Evolutionary conservation across 2,329 filamentous ascomycete genomes (phyloP).

Genomic region (Polytolypa hystricis): DNA sequence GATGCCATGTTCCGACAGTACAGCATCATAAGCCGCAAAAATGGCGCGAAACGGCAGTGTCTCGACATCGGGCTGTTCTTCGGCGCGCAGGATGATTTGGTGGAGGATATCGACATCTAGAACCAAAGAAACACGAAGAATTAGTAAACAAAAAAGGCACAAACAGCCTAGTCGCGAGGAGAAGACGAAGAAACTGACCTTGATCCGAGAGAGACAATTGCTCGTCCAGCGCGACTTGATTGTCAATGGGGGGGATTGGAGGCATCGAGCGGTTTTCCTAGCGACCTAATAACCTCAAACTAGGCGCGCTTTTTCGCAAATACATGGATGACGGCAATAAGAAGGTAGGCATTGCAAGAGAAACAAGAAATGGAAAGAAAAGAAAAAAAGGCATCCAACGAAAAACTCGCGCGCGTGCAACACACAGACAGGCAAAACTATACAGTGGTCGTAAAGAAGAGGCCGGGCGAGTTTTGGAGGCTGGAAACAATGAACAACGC

Average conservation of each 20-base stretch:
- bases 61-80: slow-evolving; percentile 53
- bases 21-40: slow-evolving; percentile 67
- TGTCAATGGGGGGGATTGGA: slow-evolving; percentile 34
- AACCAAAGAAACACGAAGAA: neutral
- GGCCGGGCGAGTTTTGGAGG: too few species aligned
- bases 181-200: slow-evolving; percentile 31
- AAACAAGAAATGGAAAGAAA: slow-evolving; percentile 8
- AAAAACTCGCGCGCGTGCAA: too few species aligned
- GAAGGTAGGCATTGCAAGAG: slow-evolving; percentile 29
- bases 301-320: slow-evolving; percentile 33
- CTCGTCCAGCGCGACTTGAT: slow-evolving; percentile 31
- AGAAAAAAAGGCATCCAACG: too few species aligned
- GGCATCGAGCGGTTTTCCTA: slow-evolving; percentile 40
- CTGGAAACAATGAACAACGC: slow-evolving; percentile 1
- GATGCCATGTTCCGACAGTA: slow-evolving; percentile 59
- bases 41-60: slow-evolving; percentile 63
- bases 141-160: slow-evolving; percentile 2
- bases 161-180: slow-evolving; percentile 3
- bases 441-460: too few species aligned
- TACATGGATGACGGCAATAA: slow-evolving; percentile 29
- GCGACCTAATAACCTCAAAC: too few species aligned
- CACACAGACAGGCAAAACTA: too few species aligned
- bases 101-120: slow-evolving; percentile 72
- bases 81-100: slow-evolving; percentile 61
- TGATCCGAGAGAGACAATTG: slow-evolving; percentile 46